Evolutionary conservation across 768 basidiomycete genomes (phyloP).

Genomic region (Lactarius vividus): DNA sequence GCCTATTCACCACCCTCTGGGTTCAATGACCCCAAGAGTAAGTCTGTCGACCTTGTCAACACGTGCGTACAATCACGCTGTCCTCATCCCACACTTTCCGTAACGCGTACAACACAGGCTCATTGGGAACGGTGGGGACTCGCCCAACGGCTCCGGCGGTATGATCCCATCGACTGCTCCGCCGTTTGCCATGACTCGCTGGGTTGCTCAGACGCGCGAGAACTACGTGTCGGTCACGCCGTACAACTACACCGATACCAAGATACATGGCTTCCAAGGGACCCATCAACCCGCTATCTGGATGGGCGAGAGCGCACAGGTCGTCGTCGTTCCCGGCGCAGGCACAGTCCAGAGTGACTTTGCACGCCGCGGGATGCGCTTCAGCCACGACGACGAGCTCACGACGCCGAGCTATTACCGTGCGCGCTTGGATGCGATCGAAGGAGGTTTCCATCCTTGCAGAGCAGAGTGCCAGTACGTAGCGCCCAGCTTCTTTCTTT

Average conservation of each 20-base stretch:
- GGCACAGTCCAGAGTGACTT: constrained; percentile 52
- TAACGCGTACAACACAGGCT: constrained; percentile 36
- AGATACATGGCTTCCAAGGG: constrained; percentile 72
- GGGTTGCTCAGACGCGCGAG: constrained; percentile 76
- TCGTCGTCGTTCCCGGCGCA: constrained; percentile 57
- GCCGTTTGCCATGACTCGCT: constrained; percentile 83
- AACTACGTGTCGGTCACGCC: constrained; percentile 75
- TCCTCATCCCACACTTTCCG: neutral
- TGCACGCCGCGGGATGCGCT: constrained; percentile 54
- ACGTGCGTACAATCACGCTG: constrained; percentile 36
- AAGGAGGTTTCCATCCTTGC: constrained; percentile 49
- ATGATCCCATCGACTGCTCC: constrained; percentile 78
- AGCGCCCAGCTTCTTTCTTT: neutral
- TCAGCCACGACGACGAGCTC: constrained; percentile 52
- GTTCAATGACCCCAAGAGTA: constrained; percentile 35
- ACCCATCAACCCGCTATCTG: constrained; percentile 86
- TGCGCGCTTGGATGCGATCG: constrained; percentile 52
- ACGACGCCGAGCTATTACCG: constrained; percentile 54
- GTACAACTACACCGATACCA: constrained; percentile 59
- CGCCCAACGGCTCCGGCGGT: constrained; percentile 68
- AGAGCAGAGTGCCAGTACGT: constrained; percentile 63
- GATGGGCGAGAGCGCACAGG: constrained; percentile 79
- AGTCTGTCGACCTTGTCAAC: constrained; percentile 46
- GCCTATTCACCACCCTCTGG: constrained; percentile 17
- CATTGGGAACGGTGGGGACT: constrained; percentile 71